These are phyloP conservation scores for Podochytrium sp. DNA, from an alignment of 192 early-diverging fungal genomes.

Conservation along the genomic window DNA sequence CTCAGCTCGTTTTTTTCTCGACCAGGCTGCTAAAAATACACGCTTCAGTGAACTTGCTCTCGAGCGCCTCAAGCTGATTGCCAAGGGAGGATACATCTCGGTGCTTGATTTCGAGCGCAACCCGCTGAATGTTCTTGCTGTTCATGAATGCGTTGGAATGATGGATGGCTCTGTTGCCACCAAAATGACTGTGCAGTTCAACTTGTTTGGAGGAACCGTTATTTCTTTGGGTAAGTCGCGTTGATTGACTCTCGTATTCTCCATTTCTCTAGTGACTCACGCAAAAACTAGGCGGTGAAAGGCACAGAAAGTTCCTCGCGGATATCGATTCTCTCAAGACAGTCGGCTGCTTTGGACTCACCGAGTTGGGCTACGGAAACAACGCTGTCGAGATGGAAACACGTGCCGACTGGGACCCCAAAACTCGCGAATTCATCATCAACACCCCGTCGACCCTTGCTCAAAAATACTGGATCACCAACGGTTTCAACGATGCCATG, in stretches of 20 bases:
- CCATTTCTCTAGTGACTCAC: not conserved
- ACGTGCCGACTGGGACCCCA: constrained; percentile 57
- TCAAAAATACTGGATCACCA: constrained; percentile 85
- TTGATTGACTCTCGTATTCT: not conserved
- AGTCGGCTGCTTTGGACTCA: constrained; percentile 78
- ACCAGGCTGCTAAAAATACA: not conserved
- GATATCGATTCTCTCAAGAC: constrained; percentile 67
- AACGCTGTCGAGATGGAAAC: constrained; percentile 86
- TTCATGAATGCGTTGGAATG: constrained; percentile 77
- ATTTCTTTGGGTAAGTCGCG: not conserved
- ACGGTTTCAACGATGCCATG: constrained; percentile 74
- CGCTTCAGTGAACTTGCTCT: constrained; percentile 64
- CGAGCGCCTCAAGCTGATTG: constrained; percentile 39
- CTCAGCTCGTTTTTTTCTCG: not conserved
- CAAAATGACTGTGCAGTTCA: constrained; percentile 71
- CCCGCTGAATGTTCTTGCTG: constrained; percentile 66
- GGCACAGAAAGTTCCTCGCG: constrained; percentile 67
- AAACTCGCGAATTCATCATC: constrained; percentile 72
- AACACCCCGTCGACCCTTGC: constrained; percentile 72
- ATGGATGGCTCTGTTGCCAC: constrained; percentile 74
- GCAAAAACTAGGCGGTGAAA: constrained; percentile 71
- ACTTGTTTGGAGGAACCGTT: constrained; percentile 62
- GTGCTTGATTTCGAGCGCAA: constrained; percentile 74
- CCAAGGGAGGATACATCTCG: constrained; percentile 59
- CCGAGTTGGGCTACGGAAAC: constrained; percentile 81